Evolutionary conservation across 139 green algal species (phyloP).

Genomic region (Spirogloea muscicola): DNA sequence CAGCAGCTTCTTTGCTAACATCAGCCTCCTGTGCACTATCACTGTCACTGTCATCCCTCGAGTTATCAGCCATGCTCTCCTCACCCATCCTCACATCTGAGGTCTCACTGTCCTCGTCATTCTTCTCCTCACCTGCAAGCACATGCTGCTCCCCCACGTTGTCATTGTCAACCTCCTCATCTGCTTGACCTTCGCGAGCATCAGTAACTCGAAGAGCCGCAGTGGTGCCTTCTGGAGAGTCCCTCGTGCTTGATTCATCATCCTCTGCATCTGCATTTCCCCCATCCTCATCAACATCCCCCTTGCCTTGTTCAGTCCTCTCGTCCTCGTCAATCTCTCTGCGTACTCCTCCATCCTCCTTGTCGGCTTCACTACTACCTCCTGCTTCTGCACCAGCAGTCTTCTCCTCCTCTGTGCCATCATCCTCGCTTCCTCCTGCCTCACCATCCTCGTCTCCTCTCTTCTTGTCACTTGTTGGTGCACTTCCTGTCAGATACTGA

Average conservation of each 20-base stretch:
- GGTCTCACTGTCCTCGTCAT: not conserved
- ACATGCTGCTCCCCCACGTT: slow-evolving; percentile 1
- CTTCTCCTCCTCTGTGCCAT: no score
- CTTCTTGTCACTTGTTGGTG: no score
- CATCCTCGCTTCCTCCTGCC: no score
- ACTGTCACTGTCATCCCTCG: no score
- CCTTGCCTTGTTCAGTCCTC: not conserved
- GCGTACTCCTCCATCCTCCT: slow-evolving; percentile 2
- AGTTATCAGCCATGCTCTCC: no score
- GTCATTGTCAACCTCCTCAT: not conserved
- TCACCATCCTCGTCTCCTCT: no score
- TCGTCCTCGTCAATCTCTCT: slow-evolving; percentile 1
- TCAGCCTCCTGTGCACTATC: no score
- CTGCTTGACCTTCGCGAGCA: not conserved
- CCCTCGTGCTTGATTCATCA: not conserved
- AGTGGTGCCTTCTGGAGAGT: not conserved
- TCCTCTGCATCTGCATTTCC: not conserved
- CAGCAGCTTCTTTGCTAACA: no score
- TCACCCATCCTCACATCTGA: no score
- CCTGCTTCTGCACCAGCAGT: not conserved
- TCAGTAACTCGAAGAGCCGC: not conserved
- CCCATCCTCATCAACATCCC: not conserved
- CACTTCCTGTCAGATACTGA: no score
- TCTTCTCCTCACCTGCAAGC: not conserved
- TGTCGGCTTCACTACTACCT: not conserved